Percentiles rank a stretch among this genome's conserved stretches.
These are phyloP conservation scores for Kalanchoe fedtschenkoi DNA, from an alignment of 164 flowering plant species.

Conservation along the genomic window DNA sequence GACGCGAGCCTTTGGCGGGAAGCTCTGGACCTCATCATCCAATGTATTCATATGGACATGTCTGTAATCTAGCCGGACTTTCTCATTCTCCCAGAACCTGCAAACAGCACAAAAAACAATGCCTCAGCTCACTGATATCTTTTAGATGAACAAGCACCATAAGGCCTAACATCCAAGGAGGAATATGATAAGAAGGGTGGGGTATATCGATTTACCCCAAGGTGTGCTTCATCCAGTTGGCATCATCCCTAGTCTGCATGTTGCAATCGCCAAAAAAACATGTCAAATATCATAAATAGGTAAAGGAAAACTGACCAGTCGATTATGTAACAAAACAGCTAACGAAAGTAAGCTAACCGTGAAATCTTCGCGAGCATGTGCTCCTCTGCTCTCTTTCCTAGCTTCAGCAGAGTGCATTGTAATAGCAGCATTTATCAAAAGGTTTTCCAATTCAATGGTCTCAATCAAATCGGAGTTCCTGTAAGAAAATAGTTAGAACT, in stretches of 20 bases:
- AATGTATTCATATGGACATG: conserved; percentile 93
- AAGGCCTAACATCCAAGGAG: too few species aligned
- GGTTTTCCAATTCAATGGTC: conserved; percentile 89
- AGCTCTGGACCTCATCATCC: conserved; percentile 79
- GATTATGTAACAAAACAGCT: neutral
- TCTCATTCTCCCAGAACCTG: conserved; percentile 89
- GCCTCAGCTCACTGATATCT: too few species aligned
- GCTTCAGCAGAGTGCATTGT: conserved; percentile 99
- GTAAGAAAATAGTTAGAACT: neutral
- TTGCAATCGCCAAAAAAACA: neutral
- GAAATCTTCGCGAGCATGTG: conserved; percentile 98
- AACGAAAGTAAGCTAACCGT: conserved; percentile 37
- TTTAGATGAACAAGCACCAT: too few species aligned
- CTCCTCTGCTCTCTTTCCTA: conserved; percentile 97
- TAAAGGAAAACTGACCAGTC: neutral
- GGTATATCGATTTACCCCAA: conserved; percentile 57
- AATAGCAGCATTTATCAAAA: conserved; percentile 84
- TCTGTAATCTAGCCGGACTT: conserved; percentile 73
- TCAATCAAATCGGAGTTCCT: conserved; percentile 98
- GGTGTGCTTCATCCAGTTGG: conserved; percentile 94
- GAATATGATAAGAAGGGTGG: neutral
- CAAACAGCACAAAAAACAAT: conserved; percentile 1
- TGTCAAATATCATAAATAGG: neutral
- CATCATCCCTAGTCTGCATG: conserved; percentile 91
- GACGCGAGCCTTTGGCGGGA: conserved; percentile 96